Conservation (phyloP, 345 rosid species). For the Ailanthus altissimus region DNA sequence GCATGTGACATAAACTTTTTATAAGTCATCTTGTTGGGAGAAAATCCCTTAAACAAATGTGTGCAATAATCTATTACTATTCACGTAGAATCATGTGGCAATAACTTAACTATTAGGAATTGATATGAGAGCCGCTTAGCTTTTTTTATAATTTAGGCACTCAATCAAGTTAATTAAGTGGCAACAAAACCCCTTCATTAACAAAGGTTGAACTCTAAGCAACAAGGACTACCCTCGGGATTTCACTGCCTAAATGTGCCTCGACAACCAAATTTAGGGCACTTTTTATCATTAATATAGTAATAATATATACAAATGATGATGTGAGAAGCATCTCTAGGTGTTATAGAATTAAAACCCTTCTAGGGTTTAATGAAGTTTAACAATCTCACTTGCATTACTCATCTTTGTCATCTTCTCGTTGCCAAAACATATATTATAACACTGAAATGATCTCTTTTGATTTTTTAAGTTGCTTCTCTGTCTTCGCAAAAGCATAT, state of each 20-base stretch:
- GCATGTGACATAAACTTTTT: slow-evolving; percentile 49
- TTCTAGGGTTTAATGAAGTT: slow-evolving; percentile 30
- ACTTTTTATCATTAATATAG: neutral
- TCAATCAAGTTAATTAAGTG: neutral
- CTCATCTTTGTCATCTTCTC: slow-evolving; percentile 49
- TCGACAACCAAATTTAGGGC: neutral
- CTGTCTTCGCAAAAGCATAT: slow-evolving; percentile 16
- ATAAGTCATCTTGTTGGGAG: slow-evolving; percentile 24
- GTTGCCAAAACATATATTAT: slow-evolving; percentile 38
- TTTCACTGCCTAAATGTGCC: neutral
- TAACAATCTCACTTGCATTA: slow-evolving; percentile 32
- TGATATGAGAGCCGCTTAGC: neutral
- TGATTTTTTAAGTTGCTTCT: neutral
- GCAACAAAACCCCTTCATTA: neutral
- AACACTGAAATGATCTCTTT: slow-evolving; percentile 24
- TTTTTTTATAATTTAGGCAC: neutral
- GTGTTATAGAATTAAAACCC: slow-evolving; percentile 32
- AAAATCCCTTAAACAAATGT: neutral
- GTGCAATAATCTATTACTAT: slow-evolving; percentile 7
- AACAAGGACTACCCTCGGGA: neutral
- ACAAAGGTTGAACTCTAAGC: neutral
- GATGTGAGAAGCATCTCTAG: slow-evolving; percentile 49
- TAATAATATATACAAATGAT: slow-evolving; percentile 16
- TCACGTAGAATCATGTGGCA: slow-evolving; percentile 29
- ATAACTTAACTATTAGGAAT: slow-evolving; percentile 21